Evolutionary conservation across 2,329 filamentous ascomycete species (phyloP), one percentile per base, ranked within the genome.

Genomic region (Diaporthe caulivora): DNA sequence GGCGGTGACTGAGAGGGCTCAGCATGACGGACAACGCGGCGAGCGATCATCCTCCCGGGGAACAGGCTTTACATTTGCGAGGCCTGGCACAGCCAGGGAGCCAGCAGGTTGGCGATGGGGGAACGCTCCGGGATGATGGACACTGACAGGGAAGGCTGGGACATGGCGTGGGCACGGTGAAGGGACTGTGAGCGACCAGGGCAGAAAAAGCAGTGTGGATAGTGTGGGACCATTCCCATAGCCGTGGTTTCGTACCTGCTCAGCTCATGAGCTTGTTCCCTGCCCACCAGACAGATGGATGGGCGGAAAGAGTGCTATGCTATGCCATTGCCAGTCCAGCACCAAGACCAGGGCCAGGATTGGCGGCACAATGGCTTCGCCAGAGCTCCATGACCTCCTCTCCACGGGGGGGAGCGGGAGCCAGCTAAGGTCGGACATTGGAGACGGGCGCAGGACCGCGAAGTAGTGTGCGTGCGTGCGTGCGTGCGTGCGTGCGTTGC

Each of bases 31-130:
- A 60, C 67, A 73, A 69, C 71, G 37, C 69, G 69, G 54, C 73
- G 67, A 75, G 65, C 58, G 73, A 75, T 75, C 73, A 75, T 73
- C 73, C 74, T 75, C 67, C 55, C 67, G 67, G 73, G 73, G 73
- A 71, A 67, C 73, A 69, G 72, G 74, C 71, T 73, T 71, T 64
- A 68, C 62, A 70, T 62, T 71, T 71, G 71, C 74, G 60, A 75
- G 71, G 58, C 74, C 67, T 70, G 71, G 53, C 60, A 69, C 18
- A 62, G 71, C 71, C 73, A 69, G 71, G 73, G 74, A 73, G 73
- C 71, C 67, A 73, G 60, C 71, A 75, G 51, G 71, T 71, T 75
- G 74, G 67, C 44, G 74, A 75, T 75, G 73, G 71, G 73, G 71
- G 71, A 73, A 44, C 54, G 42, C 70, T 73, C 73, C 73, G 67